These are phyloP conservation scores for Trichoderma aggressivum DNA, from an alignment of 2,329 filamentous ascomycete species.

Conservation along the genomic window DNA sequence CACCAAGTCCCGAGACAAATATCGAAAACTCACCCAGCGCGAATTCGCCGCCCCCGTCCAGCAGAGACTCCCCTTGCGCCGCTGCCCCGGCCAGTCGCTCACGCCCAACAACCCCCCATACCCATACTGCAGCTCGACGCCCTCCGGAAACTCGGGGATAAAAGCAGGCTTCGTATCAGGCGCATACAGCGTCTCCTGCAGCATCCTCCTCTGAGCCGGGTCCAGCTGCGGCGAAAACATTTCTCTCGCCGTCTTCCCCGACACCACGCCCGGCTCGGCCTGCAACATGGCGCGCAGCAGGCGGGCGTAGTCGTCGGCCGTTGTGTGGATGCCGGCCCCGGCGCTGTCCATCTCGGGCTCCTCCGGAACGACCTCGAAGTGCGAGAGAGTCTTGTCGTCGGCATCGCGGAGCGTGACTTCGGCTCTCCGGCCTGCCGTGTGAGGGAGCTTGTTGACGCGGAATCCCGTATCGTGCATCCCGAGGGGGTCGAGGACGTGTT, in stretches of 20 bases:
- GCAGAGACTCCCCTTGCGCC: constrained; percentile 41
- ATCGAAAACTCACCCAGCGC: constrained; percentile 38
- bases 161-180: constrained; percentile 26
- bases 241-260: constrained; percentile 28
- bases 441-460: constrained; percentile 31
- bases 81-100: constrained; percentile 39
- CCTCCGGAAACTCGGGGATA: constrained; percentile 36
- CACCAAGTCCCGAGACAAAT: too few species aligned
- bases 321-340: constrained; percentile 43
- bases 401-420: constrained; percentile 24
- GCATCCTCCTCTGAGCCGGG: constrained; percentile 25
- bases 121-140: constrained; percentile 36
- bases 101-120: constrained; percentile 40
- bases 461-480: constrained; percentile 38
- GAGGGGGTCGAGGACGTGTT: constrained; percentile 37
- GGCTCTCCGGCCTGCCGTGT: constrained; percentile 23
- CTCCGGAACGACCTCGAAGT: constrained; percentile 19
- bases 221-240: constrained; percentile 43
- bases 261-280: constrained; percentile 29
- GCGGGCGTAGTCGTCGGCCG: constrained; percentile 38
- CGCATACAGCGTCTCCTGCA: constrained; percentile 25
- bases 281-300: constrained; percentile 36
- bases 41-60: constrained; percentile 44
- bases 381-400: not conserved
- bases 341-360: constrained; percentile 40